Evolutionary conservation across 768 basidiomycete genomes (phyloP).

Genomic region (Tremella yokohamensis): DNA sequence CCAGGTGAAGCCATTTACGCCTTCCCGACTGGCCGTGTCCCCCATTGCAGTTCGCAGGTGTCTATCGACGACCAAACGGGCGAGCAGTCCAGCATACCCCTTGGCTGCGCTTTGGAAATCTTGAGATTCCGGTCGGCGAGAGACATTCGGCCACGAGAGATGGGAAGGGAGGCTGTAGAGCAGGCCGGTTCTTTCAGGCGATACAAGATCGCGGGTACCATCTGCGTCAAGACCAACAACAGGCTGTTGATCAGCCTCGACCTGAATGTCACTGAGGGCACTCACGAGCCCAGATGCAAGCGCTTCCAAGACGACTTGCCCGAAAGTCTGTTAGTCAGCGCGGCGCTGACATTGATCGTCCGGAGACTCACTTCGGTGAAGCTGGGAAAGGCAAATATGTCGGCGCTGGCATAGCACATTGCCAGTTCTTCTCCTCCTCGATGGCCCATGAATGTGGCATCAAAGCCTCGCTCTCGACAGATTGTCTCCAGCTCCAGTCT

Average conservation of each 20-base stretch:
- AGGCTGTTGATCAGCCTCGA: slow-evolving; percentile 31
- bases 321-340: slow-evolving; percentile 37
- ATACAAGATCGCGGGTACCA: slow-evolving; percentile 53
- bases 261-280: background rate
- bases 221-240: slow-evolving; percentile 55
- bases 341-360: background rate
- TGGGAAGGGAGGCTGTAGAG: slow-evolving; percentile 38
- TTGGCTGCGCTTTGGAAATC: slow-evolving; percentile 23
- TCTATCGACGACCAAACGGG: slow-evolving; percentile 21
- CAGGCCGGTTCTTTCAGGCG: slow-evolving; percentile 34
- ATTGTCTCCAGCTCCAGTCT: slow-evolving; percentile 46
- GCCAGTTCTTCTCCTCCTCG: slow-evolving; percentile 52
- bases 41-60: slow-evolving; percentile 36
- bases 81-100: slow-evolving; percentile 40
- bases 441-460: slow-evolving; percentile 53
- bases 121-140: slow-evolving; percentile 4
- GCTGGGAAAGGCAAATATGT: slow-evolving; percentile 55
- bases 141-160: background rate
- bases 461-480: slow-evolving; percentile 46
- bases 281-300: slow-evolving; percentile 53
- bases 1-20: slow-evolving; percentile 50
- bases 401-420: slow-evolving; percentile 53
- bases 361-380: slow-evolving; percentile 48
- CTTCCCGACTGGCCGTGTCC: slow-evolving; percentile 33
- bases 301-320: slow-evolving; percentile 56